Conservation (phyloP, 306 rosid genomes). For the Medicago arabica region DNA sequence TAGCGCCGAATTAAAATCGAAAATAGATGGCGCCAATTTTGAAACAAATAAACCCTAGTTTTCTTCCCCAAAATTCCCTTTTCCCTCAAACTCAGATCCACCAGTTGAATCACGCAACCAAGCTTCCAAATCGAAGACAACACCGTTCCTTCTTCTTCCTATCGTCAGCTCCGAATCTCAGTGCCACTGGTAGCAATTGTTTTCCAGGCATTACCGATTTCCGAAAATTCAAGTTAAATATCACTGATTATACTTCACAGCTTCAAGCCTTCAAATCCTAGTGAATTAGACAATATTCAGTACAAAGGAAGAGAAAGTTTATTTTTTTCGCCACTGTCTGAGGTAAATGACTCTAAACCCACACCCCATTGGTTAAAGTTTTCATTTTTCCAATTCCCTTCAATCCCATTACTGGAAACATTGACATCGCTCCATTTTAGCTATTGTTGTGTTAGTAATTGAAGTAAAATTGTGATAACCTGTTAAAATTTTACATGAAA, state of each 20-base stretch:
- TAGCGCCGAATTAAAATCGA: conserved; percentile 21
- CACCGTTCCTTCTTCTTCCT: background rate
- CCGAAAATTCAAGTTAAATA: background rate
- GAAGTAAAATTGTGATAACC: background rate
- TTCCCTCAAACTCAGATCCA: background rate
- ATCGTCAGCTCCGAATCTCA: background rate
- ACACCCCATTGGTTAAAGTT: background rate
- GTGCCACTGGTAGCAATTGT: background rate
- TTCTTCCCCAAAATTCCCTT: background rate
- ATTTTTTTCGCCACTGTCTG: background rate
- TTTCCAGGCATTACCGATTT: background rate
- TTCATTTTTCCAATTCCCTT: background rate
- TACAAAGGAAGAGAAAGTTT: background rate
- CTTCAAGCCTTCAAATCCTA: conserved; percentile 3
- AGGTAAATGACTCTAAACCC: conserved; percentile 1
- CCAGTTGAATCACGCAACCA: background rate
- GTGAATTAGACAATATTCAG: background rate
- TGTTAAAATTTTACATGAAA: background rate
- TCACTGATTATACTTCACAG: background rate
- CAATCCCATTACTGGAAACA: background rate
- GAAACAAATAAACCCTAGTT: conserved; percentile 28
- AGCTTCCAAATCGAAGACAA: background rate
- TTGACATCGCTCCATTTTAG: background rate
- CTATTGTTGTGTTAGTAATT: background rate
- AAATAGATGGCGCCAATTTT: conserved; percentile 13